phyloP scores from a whole-genome alignment of 2,329 filamentous ascomycete genomes.

The Helicocarpus griseus region DNA sequence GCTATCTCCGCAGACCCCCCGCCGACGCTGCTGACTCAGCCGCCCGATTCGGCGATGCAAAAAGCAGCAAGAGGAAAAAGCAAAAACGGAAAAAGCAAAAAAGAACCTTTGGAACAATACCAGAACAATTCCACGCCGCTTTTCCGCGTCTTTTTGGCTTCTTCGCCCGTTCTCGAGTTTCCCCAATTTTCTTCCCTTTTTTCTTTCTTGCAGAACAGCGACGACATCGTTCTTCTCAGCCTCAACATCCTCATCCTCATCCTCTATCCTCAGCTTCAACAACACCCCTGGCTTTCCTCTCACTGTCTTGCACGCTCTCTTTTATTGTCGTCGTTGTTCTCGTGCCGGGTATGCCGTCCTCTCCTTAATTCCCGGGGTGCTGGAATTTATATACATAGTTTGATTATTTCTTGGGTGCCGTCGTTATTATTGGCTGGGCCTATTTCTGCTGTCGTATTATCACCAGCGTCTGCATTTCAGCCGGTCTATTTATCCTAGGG shows the following conservation, averaged over 20 bases:
- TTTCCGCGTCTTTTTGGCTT: conserved; percentile 36
- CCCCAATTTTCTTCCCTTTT: too few species aligned
- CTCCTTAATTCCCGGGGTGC: neutral
- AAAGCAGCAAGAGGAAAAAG: neutral
- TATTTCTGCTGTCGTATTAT: neutral
- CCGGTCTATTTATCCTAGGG: neutral
- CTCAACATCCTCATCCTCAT: too few species aligned
- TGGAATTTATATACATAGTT: neutral
- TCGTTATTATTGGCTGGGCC: neutral
- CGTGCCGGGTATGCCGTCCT: neutral
- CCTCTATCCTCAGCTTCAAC: conserved; percentile 54
- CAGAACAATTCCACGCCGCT: conserved; percentile 10
- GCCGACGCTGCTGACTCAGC: neutral
- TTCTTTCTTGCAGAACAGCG: neutral
- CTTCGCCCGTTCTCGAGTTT: too few species aligned
- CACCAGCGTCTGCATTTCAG: neutral
- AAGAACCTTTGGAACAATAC: neutral
- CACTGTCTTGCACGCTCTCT: too few species aligned
- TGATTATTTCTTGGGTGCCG: neutral
- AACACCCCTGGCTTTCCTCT: too few species aligned
- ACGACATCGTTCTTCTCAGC: conserved; percentile 39
- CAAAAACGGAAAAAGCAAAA: neutral
- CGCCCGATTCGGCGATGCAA: neutral
- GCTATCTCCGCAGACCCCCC: too few species aligned
- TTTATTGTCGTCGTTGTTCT: too few species aligned